Percentiles rank a stretch among this genome's conserved stretches.
These are phyloP conservation scores for Emmonsia crescens DNA, from an alignment of 2,329 filamentous ascomycete genomes.

Conservation along the genomic window DNA sequence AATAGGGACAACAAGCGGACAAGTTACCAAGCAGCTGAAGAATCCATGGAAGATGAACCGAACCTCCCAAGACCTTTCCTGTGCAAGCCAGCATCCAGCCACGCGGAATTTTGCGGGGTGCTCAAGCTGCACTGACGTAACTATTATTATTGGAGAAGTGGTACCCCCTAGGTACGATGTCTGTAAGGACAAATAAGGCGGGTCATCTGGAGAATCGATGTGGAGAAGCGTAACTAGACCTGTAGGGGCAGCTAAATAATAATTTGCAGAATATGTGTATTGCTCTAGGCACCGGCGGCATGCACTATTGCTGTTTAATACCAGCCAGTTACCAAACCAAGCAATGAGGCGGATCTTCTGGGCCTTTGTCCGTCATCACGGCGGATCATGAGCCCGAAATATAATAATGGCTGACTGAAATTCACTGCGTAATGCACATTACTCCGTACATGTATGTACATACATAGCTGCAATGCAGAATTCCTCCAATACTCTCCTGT, in stretches of 20 bases:
- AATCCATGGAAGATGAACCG: background rate
- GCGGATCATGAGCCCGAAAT: background rate
- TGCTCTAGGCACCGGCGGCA: background rate
- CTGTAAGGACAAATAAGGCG: background rate
- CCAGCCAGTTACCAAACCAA: background rate
- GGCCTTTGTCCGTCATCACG: background rate
- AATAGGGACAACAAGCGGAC: background rate
- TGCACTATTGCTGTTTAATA: background rate
- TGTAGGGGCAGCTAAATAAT: background rate
- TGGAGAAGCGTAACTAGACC: background rate
- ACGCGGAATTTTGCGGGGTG: background rate
- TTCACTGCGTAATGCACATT: background rate
- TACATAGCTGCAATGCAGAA: background rate
- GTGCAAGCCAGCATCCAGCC: too few species aligned
- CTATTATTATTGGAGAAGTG: too few species aligned
- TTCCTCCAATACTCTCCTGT: background rate
- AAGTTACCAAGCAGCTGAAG: background rate
- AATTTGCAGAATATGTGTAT: background rate
- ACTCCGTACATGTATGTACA: background rate
- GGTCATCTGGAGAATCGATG: background rate
- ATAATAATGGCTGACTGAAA: background rate
- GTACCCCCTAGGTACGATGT: background rate
- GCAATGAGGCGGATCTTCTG: background rate
- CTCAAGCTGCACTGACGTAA: background rate
- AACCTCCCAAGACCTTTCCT: background rate